Conservation (phyloP, 345 rosid genomes). For the Gossypium anomalum region DNA sequence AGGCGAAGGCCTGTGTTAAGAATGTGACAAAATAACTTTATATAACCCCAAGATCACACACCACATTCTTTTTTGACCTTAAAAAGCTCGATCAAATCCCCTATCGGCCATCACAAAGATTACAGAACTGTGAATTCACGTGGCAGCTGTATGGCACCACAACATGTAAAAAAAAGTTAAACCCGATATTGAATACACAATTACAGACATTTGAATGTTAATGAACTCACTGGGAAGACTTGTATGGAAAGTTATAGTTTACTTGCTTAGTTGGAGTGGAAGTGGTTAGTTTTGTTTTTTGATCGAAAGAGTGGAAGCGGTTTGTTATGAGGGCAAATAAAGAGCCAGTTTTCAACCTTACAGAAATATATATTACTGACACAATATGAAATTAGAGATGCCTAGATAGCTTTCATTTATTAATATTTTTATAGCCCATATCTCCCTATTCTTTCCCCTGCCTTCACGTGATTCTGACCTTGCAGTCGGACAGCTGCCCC, state of each 20-base stretch:
- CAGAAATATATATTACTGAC: neutral
- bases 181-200: neutral
- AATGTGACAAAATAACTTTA: neutral
- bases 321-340: neutral
- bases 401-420: neutral
- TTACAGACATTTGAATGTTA: neutral
- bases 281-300: neutral
- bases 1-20: neutral
- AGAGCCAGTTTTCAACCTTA: neutral
- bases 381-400: neutral
- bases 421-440: neutral
- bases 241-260: neutral
- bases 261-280: neutral
- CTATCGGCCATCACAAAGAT: neutral
- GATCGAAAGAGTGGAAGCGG: neutral
- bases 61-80: neutral
- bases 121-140: conserved; percentile 22
- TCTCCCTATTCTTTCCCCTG: conserved; percentile 1
- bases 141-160: conserved; percentile 18
- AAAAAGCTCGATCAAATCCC: neutral
- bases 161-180: conserved; percentile 5
- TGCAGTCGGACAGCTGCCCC: conserved; percentile 42
- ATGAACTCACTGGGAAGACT: neutral
- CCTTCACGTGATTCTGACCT: conserved; percentile 72
- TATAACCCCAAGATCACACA: neutral